Evolutionary conservation across 805 yeast genomes (phyloP).

Genomic region (Wickerhamomyces canadensis): DNA sequence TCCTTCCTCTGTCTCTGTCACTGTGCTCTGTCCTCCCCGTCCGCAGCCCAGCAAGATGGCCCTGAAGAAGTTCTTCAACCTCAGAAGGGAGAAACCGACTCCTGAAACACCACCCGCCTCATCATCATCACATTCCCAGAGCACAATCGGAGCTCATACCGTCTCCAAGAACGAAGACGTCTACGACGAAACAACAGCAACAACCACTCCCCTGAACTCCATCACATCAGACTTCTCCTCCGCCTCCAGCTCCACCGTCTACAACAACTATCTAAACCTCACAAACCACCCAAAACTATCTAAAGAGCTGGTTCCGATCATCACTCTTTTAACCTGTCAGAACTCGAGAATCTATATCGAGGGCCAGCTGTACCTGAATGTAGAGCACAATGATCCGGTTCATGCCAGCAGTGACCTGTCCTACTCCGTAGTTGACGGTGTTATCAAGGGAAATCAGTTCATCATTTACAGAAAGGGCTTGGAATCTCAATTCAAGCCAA

Average conservation of each 20-base stretch:
- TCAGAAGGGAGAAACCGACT: background rate
- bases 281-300: constrained; percentile 31
- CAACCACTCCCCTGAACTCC: background rate
- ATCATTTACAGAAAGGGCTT: constrained; percentile 36
- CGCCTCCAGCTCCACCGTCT: constrained; percentile 2
- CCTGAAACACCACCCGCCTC: too few relatives aligned
- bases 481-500: constrained; percentile 39
- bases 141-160: background rate
- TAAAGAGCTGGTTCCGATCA: constrained; percentile 64
- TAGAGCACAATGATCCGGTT: constrained; percentile 12
- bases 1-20: too few relatives aligned
- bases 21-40: too few relatives aligned
- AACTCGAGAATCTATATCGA: constrained; percentile 50
- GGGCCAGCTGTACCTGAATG: constrained; percentile 40
- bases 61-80: background rate
- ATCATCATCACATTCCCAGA: too few relatives aligned
- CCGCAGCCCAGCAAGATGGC: background rate
- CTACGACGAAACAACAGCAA: background rate
- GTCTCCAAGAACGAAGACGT: too few relatives aligned
- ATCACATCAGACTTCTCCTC: background rate
- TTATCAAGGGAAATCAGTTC: constrained; percentile 49
- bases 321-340: constrained; percentile 67
- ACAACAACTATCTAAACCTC: constrained; percentile 9
- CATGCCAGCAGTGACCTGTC: constrained; percentile 26
- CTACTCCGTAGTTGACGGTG: constrained; percentile 9